Evolutionary conservation across 2,329 filamentous ascomycete genomes (phyloP).

Genomic region (Blumeria hordei): DNA sequence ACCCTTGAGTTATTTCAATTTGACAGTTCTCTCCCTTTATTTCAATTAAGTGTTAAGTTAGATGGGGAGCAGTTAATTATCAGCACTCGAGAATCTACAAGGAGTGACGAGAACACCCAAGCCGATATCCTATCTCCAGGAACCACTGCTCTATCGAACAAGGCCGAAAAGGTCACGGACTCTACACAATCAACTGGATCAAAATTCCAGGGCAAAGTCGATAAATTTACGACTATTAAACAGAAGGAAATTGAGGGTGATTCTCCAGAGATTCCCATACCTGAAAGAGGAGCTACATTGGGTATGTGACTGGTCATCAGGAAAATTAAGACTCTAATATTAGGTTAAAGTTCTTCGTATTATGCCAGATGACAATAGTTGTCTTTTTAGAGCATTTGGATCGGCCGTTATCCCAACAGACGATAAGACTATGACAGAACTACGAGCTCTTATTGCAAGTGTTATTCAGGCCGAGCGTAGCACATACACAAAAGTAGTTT

Average conservation of each 20-base stretch:
- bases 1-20: slow-evolving; percentile 34
- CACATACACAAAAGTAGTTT: slow-evolving; percentile 49
- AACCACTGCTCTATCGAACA: neutral
- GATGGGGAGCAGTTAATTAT: slow-evolving; percentile 48
- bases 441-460: slow-evolving; percentile 56
- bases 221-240: neutral
- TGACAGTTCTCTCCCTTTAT: slow-evolving; percentile 20
- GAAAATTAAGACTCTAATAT: slow-evolving; percentile 1
- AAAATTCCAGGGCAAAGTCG: neutral
- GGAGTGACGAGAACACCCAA: neutral
- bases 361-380: slow-evolving; percentile 93
- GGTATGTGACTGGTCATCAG: slow-evolving; percentile 17
- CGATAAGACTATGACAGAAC: slow-evolving; percentile 41
- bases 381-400: slow-evolving; percentile 75
- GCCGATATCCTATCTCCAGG: neutral
- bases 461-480: slow-evolving; percentile 51
- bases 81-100: slow-evolving; percentile 6
- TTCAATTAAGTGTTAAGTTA: slow-evolving; percentile 33
- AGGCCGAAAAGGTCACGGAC: neutral
- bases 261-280: slow-evolving; percentile 18
- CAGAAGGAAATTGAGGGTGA: slow-evolving; percentile 11
- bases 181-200: neutral
- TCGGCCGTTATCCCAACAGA: slow-evolving; percentile 42
- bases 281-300: slow-evolving; percentile 26
- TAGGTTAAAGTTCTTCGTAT: slow-evolving; percentile 44